Conservation (phyloP, 2,329 filamentous ascomycete genomes). For the Pseudogymnoascus destructans region DNA sequence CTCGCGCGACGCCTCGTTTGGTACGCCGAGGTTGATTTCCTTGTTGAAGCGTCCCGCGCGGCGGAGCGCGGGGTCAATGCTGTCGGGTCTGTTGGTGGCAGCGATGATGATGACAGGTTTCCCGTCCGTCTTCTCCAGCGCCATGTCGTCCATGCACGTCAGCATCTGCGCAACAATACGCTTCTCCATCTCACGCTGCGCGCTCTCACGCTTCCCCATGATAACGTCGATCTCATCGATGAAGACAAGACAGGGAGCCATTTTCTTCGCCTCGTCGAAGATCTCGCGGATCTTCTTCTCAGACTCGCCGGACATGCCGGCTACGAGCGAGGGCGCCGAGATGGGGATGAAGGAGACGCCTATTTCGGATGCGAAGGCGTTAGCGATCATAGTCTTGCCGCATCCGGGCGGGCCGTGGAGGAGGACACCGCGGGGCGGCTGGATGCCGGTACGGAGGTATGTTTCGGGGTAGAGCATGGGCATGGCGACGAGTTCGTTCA, state of each 20-base stretch:
- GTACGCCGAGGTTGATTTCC: conserved; percentile 79
- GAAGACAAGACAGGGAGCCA: conserved; percentile 82
- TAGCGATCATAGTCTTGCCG: conserved; percentile 73
- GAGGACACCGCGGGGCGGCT: conserved; percentile 60
- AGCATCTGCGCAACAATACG: conserved; percentile 72
- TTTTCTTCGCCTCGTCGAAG: conserved; percentile 74
- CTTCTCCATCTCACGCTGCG: conserved; percentile 80
- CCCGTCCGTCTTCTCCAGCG: conserved; percentile 55
- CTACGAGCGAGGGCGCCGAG: conserved; percentile 69
- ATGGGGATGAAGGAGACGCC: conserved; percentile 69
- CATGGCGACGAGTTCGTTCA: conserved; percentile 59
- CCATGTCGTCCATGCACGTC: conserved; percentile 74
- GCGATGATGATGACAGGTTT: conserved; percentile 82
- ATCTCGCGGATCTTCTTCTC: conserved; percentile 76
- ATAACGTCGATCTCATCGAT: conserved; percentile 90
- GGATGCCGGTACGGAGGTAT: conserved; percentile 51
- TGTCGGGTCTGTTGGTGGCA: conserved; percentile 80
- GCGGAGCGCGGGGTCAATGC: conserved; percentile 65
- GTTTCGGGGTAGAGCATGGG: conserved; percentile 57
- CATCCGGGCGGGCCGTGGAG: conserved; percentile 76
- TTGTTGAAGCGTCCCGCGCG: conserved; percentile 66
- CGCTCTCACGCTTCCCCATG: conserved; percentile 70
- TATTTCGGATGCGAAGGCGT: conserved; percentile 63
- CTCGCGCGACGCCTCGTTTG: conserved; percentile 63
- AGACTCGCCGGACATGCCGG: conserved; percentile 78